phyloP scores from a whole-genome alignment of 2,329 filamentous ascomycete genomes.

The Colletotrichum musicola region DNA sequence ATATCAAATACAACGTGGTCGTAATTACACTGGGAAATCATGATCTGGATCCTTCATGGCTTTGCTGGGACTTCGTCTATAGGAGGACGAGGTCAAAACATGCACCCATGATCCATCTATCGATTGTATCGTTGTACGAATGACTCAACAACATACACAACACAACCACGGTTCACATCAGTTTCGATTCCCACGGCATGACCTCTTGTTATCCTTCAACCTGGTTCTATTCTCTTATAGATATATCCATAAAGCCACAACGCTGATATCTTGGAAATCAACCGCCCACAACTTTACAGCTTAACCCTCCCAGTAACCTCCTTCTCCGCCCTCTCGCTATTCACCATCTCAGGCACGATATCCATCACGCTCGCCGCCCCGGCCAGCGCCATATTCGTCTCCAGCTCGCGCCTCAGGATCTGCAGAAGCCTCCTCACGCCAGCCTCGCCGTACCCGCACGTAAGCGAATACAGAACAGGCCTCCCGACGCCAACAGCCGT shows the following conservation, averaged over 20 bases:
- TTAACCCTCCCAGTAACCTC: slow-evolving; percentile 39
- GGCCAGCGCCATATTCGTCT: slow-evolving; percentile 66
- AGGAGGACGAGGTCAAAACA: too few relatives aligned
- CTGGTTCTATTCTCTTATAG: background rate
- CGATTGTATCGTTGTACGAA: too few relatives aligned
- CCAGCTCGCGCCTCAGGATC: slow-evolving; percentile 60
- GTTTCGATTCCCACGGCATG: too few relatives aligned
- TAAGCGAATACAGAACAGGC: slow-evolving; percentile 70
- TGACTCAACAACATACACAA: too few relatives aligned
- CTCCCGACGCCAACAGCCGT: slow-evolving; percentile 77
- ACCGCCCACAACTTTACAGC: slow-evolving; percentile 10
- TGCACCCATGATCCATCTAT: too few relatives aligned
- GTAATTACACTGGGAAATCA: too few relatives aligned
- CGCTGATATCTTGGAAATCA: background rate
- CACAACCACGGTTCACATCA: too few relatives aligned
- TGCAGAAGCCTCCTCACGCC: slow-evolving; percentile 65
- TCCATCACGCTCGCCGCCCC: slow-evolving; percentile 77
- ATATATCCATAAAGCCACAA: background rate
- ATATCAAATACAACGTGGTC: too few relatives aligned
- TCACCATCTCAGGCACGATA: slow-evolving; percentile 56
- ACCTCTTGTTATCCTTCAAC: too few relatives aligned
- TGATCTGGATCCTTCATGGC: too few relatives aligned
- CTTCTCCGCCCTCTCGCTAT: slow-evolving; percentile 40
- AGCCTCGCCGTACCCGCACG: slow-evolving; percentile 56
- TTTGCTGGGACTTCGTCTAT: too few relatives aligned